These are phyloP conservation scores for Pleurotus djamor DNA, from an alignment of 768 basidiomycete species.

Conservation along the genomic window DNA sequence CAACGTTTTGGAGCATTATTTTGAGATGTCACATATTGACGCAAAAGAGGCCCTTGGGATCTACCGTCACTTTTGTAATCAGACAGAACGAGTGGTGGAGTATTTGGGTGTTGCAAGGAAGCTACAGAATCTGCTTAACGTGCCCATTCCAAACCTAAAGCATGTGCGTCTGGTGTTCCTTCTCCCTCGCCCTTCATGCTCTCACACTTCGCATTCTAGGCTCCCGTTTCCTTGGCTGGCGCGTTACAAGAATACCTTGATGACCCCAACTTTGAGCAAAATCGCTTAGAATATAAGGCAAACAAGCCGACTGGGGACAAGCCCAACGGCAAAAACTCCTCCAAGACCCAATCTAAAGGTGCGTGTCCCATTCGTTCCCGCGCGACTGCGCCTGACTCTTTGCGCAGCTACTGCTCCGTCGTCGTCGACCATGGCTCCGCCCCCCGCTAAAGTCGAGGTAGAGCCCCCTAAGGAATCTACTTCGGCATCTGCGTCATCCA, in stretches of 20 bases:
- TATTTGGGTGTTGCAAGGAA: conserved; percentile 91
- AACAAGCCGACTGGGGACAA: conserved; percentile 68
- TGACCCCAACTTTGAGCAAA: conserved; percentile 96
- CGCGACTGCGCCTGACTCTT: background rate
- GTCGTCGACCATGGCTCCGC: background rate
- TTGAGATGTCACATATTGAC: conserved; percentile 97
- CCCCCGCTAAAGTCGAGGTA: conserved; percentile 6
- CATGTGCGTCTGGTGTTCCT: conserved; percentile 51
- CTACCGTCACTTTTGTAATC: conserved; percentile 92
- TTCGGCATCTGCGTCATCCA: conserved; percentile 14
- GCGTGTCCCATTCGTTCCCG: background rate
- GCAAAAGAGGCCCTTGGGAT: conserved; percentile 81
- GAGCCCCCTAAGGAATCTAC: conserved; percentile 15
- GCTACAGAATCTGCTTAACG: conserved; percentile 89
- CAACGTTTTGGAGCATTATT: conserved; percentile 90
- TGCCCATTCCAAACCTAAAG: conserved; percentile 91
- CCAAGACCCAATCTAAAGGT: conserved; percentile 25
- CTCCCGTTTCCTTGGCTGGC: conserved; percentile 91
- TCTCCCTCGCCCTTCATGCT: background rate
- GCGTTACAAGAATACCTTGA: conserved; percentile 94
- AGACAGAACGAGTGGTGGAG: conserved; percentile 91
- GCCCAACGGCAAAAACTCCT: conserved; percentile 16
- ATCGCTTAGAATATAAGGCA: conserved; percentile 86
- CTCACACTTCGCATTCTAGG: conserved; percentile 41
- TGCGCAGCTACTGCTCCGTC: background rate